phyloP scores from a whole-genome alignment of 2,329 filamentous ascomycete genomes.

The Hymenoscyphus scutula region DNA sequence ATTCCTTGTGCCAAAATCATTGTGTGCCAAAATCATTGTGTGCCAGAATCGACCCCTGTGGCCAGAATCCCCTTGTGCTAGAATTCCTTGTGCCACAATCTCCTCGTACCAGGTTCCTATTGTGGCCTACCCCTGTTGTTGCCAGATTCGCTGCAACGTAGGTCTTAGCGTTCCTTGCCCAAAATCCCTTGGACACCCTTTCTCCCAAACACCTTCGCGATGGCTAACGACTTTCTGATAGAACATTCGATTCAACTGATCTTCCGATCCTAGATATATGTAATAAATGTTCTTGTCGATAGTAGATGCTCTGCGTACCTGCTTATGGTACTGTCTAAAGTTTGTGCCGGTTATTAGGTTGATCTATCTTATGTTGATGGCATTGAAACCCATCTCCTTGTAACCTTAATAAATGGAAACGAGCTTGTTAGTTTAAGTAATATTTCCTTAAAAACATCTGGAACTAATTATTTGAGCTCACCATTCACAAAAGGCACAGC shows the following conservation, averaged over 20 bases:
- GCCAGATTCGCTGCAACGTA: not conserved
- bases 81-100: not conserved
- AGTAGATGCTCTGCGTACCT: constrained; percentile 11
- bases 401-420: constrained; percentile 8
- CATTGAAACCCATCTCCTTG: constrained; percentile 8
- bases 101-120: not conserved
- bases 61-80: not conserved
- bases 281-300: constrained; percentile 10
- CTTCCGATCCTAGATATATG: constrained; percentile 7
- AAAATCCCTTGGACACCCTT: not conserved
- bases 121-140: not conserved
- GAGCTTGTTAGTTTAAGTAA: constrained; percentile 6
- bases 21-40: not conserved
- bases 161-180: not conserved
- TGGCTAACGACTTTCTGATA: not conserved
- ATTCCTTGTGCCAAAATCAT: not conserved
- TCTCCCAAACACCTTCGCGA: not conserved
- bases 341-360: constrained; percentile 5
- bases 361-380: constrained; percentile 9
- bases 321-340: constrained; percentile 7
- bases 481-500: constrained; percentile 4
- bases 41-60: not conserved
- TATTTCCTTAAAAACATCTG: constrained; percentile 8
- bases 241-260: constrained; percentile 7
- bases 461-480: constrained; percentile 10